These are phyloP conservation scores for Exsudoporus floridanus DNA, from an alignment of 1,284 basidiomycete species.

Conservation along the genomic window DNA sequence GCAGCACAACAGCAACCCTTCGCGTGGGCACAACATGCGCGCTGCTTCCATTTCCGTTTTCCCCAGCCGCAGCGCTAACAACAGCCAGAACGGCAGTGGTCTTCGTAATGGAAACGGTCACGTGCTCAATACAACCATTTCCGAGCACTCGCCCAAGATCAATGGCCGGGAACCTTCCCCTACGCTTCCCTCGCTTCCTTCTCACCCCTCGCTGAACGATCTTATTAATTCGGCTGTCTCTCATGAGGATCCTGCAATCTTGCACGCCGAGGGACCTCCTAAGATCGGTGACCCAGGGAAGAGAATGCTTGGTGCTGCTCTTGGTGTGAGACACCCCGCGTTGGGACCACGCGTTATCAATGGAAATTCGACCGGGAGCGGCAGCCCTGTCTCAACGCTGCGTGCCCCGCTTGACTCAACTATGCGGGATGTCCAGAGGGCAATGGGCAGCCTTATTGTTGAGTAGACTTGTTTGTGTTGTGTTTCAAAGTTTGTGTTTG, in stretches of 20 bases:
- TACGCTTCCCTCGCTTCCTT: slow-evolving; percentile 74
- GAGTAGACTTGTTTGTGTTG: slow-evolving; percentile 48
- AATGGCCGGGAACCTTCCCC: slow-evolving; percentile 68
- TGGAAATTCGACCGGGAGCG: slow-evolving; percentile 32
- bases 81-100: slow-evolving; percentile 40
- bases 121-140: slow-evolving; percentile 47
- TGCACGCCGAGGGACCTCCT: slow-evolving; percentile 44
- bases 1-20: slow-evolving; percentile 58
- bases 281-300: slow-evolving; percentile 82
- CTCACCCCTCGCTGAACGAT: slow-evolving; percentile 78
- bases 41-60: slow-evolving; percentile 69
- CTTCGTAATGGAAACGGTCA: slow-evolving; percentile 39
- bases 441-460: slow-evolving; percentile 71
- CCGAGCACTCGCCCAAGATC: slow-evolving; percentile 46
- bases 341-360: slow-evolving; percentile 59
- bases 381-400: slow-evolving; percentile 20
- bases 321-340: slow-evolving; percentile 75
- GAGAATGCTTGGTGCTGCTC: slow-evolving; percentile 78
- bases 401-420: slow-evolving; percentile 57
- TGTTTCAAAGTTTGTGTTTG: slow-evolving; percentile 14
- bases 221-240: slow-evolving; percentile 65
- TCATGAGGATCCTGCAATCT: slow-evolving; percentile 65
- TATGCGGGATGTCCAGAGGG: slow-evolving; percentile 72
- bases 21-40: slow-evolving; percentile 68
- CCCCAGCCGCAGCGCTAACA: slow-evolving; percentile 47